Evolutionary conservation across 768 basidiomycete genomes (phyloP).

Genomic region (Phallus indusiatus): DNA sequence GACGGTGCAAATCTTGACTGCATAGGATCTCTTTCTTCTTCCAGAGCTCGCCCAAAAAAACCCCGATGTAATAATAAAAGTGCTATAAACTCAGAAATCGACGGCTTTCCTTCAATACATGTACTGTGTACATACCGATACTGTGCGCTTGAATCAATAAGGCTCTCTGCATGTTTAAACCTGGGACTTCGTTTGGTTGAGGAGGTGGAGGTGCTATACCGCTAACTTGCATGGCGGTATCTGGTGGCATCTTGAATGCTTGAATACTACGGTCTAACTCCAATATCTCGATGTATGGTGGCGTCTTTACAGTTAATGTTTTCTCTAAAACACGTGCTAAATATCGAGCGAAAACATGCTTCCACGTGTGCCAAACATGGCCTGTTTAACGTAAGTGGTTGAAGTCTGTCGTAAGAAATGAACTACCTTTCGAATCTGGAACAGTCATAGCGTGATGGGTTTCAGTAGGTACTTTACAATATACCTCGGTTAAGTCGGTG

Average conservation of each 20-base stretch:
- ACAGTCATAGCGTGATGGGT: not conserved
- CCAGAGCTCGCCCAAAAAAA: slow-evolving; percentile 65
- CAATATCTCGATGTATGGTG: slow-evolving; percentile 51
- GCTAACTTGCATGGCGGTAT: not conserved
- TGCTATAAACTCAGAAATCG: slow-evolving; percentile 27
- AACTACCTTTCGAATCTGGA: slow-evolving; percentile 2
- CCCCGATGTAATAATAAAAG: slow-evolving; percentile 62
- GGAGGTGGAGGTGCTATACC: not conserved
- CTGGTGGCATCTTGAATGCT: slow-evolving; percentile 14
- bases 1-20: slow-evolving; percentile 59
- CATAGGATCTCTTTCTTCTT: slow-evolving; percentile 42
- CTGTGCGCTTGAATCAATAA: not conserved
- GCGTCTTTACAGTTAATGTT: slow-evolving; percentile 52
- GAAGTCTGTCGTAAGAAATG: not conserved
- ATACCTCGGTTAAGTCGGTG: slow-evolving; percentile 3
- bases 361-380: slow-evolving; percentile 1
- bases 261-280: slow-evolving; percentile 45
- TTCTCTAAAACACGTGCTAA: slow-evolving; percentile 62
- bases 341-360: slow-evolving; percentile 22
- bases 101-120: not conserved
- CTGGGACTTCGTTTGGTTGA: not conserved
- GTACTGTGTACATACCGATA: not conserved
- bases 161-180: slow-evolving; percentile 3
- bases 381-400: not conserved
- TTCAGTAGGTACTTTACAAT: slow-evolving; percentile 1